Base-by-base conservation (phyloP, 257 asterid species). In the Petrea volubilis region DNA sequence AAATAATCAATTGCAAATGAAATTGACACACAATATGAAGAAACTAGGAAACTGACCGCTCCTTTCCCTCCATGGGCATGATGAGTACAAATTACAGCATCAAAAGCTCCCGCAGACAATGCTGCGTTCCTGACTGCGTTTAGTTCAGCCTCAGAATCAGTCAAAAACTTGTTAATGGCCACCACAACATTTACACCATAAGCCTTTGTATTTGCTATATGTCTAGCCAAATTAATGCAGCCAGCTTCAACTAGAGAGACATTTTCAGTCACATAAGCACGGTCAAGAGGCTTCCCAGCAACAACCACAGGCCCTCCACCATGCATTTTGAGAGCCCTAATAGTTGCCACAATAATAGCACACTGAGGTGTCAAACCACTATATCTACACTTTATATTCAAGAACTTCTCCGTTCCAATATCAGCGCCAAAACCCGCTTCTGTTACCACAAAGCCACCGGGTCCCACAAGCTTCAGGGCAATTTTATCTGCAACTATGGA, bases 61-160 rank as follows among this genome's bases (percentile, higher is more conserved):
- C 98, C 98, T 88, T 90, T 91, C 66, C 99, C 98, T 63, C 98
- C 99, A 72, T 86, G 98, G 46, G 99, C 99, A 55, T 94, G 99
- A 77, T 91, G 99, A 72, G 86, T 81, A 72, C 99, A 91, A 75
- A 94, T 86, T 33, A 94, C 95, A 60, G 99, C 93, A 84, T 94
- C 96, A 70, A 85, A 94, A 51, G 99, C 99, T 61, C 99, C 98
- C 5, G 98, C 97, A 6, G 97, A 82, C 28, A 94, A 81, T 5
- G 99, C 93, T 3, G 95, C 90, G 70, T 31, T 73, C 82, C 77
- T 85, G 52, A 91, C 97, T 2, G 96, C 98, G 81, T 76, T 84
- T 20, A 94, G 78, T 52, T 94, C 99, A 25, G 96, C 91, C 49
- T 91, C 97, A 47, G 97, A 78, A 82, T 94, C 99, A 17, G 98